Conservation (phyloP, 805 yeast genomes). For the Metschnikowia santaceciliae region DNA sequence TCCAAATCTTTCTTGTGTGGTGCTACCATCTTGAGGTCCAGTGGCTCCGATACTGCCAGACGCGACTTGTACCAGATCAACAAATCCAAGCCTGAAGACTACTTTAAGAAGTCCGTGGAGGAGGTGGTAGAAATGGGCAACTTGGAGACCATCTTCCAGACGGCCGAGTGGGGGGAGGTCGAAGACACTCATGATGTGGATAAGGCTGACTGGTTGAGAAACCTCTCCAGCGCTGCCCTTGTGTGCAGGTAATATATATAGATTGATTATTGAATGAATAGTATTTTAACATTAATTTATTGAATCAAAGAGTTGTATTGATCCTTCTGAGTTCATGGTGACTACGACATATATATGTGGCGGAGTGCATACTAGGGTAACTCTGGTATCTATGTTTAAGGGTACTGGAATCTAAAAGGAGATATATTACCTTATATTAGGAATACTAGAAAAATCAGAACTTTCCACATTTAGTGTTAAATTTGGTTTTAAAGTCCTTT, state of each 20-base stretch:
- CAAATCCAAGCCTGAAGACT: conserved; percentile 26
- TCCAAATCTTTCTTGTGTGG: conserved; percentile 88
- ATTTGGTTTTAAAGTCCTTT: too few relatives aligned
- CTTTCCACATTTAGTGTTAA: too few relatives aligned
- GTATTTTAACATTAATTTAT: too few relatives aligned
- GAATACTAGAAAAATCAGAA: too few relatives aligned
- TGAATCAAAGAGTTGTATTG: too few relatives aligned
- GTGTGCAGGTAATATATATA: conserved; percentile 23
- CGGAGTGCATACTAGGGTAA: too few relatives aligned
- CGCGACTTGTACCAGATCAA: conserved; percentile 33
- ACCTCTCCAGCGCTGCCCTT: conserved; percentile 71
- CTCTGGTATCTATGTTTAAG: too few relatives aligned
- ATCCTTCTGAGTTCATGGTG: too few relatives aligned
- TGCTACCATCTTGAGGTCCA: conserved; percentile 56
- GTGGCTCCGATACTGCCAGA: conserved; percentile 20
- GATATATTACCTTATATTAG: too few relatives aligned
- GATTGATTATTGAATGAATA: too few relatives aligned
- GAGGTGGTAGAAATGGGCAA: conserved; percentile 75
- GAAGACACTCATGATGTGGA: conserved; percentile 99
- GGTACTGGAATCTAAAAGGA: too few relatives aligned
- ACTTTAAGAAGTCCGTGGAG: conserved; percentile 48
- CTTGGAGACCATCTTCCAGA: conserved; percentile 80
- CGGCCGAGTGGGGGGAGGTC: conserved; percentile 94
- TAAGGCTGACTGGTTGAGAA: conserved; percentile 80
- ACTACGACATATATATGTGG: too few relatives aligned